A percentile compares a stretch with the other conserved stretches of the same genome.
phyloP scores from a whole-genome alignment of 169 alveolate species.

The Plasmodium vivax region DNA sequence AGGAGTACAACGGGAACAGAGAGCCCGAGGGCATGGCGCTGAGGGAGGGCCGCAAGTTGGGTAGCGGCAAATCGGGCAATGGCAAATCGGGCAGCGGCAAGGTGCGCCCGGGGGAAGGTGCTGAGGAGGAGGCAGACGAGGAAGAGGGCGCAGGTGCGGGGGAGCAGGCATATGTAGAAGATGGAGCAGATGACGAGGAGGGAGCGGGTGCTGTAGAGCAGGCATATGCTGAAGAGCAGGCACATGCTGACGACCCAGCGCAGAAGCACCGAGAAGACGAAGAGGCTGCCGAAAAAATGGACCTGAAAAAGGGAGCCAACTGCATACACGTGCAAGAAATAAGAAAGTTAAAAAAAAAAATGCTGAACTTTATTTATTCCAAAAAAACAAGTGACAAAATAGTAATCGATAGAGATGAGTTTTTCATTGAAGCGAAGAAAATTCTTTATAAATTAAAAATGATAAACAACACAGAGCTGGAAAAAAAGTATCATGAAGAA shows the following conservation, averaged over 20 bases:
- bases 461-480: constrained; percentile 11
- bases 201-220: too few relatives aligned
- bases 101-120: background rate
- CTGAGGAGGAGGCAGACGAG: background rate
- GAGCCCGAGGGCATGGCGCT: background rate
- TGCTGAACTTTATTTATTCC: constrained; percentile 18
- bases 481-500: constrained; percentile 33
- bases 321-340: constrained; percentile 26
- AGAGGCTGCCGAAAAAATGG: background rate
- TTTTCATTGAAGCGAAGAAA: constrained; percentile 35
- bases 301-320: background rate
- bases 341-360: constrained; percentile 23
- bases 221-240: too few relatives aligned
- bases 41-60: background rate
- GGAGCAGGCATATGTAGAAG: too few relatives aligned
- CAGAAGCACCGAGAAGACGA: background rate
- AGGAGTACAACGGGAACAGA: background rate
- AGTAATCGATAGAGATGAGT: constrained; percentile 24
- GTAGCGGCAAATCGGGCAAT: background rate
- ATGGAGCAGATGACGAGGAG: background rate
- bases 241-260: too few relatives aligned
- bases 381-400: constrained; percentile 34
- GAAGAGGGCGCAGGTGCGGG: background rate
- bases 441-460: constrained; percentile 35
- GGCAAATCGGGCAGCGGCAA: background rate